Percentiles rank a stretch among this genome's conserved stretches.
These are phyloP conservation scores for Hygrophorus russula DNA, from an alignment of 768 basidiomycete genomes.

Conservation along the genomic window DNA sequence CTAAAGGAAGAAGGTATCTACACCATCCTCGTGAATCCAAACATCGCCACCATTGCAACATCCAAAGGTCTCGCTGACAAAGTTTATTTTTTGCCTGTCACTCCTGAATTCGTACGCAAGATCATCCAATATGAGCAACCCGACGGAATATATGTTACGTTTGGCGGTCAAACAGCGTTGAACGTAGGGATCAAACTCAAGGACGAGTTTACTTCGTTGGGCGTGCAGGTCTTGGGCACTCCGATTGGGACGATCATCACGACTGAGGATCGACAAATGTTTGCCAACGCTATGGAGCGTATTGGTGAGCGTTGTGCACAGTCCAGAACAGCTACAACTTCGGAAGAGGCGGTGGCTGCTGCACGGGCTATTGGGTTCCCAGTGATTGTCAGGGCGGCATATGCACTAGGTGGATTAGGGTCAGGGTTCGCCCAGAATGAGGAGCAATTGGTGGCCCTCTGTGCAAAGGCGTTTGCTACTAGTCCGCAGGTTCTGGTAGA, in stretches of 20 bases:
- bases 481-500: constrained; percentile 98
- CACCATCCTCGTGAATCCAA: constrained; percentile 97
- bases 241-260: constrained; percentile 95
- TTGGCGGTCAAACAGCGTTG: constrained; percentile 95
- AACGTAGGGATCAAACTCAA: constrained; percentile 97
- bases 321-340: constrained; percentile 77
- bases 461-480: constrained; percentile 92
- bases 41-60: constrained; percentile 97
- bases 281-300: constrained; percentile 87
- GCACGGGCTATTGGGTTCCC: constrained; percentile 85
- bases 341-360: constrained; percentile 74
- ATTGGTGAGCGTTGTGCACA: constrained; percentile 95
- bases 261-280: constrained; percentile 93
- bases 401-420: constrained; percentile 91
- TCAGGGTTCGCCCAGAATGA: constrained; percentile 96
- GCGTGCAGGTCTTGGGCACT: constrained; percentile 90
- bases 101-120: constrained; percentile 94
- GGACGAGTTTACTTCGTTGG: constrained; percentile 86
- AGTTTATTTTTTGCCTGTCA: constrained; percentile 98
- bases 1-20: constrained; percentile 99
- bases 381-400: constrained; percentile 94
- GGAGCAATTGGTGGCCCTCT: constrained; percentile 76
- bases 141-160: constrained; percentile 97
- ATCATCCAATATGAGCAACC: constrained; percentile 99
- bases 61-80: constrained; percentile 98